Percentiles rank a stretch among this genome's conserved stretches.
Evolutionary conservation across 192 early-diverging fungal genomes (phyloP).

Genomic region (Backusella westeae): DNA sequence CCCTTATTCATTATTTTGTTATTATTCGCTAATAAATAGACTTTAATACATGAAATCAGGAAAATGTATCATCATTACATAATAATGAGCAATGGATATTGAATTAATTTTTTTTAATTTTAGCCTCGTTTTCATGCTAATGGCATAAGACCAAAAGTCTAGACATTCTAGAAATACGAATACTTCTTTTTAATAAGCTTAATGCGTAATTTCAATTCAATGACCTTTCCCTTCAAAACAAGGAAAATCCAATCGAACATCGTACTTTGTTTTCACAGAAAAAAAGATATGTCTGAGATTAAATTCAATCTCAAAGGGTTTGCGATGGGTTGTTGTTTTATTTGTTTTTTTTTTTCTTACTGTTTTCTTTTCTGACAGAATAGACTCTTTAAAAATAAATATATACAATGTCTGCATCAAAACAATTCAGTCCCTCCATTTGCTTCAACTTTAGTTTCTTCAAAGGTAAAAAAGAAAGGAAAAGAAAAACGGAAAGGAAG

Average conservation of each 20-base stretch:
- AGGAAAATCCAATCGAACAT: background rate
- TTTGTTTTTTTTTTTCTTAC: background rate
- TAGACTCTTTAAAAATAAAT: background rate
- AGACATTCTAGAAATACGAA: too few relatives aligned
- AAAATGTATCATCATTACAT: background rate
- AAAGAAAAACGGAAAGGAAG: background rate
- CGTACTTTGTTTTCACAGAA: background rate
- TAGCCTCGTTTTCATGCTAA: background rate
- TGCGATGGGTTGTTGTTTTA: background rate
- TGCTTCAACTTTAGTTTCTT: constrained; percentile 67
- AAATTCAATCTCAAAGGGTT: background rate
- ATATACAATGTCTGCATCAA: constrained; percentile 25
- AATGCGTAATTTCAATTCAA: background rate
- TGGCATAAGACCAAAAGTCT: background rate
- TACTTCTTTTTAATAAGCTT: too few relatives aligned
- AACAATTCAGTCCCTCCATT: constrained; percentile 44
- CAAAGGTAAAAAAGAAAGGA: constrained; percentile 41
- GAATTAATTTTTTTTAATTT: too few relatives aligned
- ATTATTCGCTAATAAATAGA: background rate
- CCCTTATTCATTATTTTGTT: background rate
- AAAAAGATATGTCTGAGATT: background rate
- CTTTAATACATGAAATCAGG: background rate
- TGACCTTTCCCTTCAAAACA: background rate
- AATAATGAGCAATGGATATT: background rate
- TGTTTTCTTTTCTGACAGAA: background rate